Evolutionary conservation across 345 rosid species (phyloP), one percentile per base, ranked within the genome.

Genomic region (Mallotus nudiflorus): DNA sequence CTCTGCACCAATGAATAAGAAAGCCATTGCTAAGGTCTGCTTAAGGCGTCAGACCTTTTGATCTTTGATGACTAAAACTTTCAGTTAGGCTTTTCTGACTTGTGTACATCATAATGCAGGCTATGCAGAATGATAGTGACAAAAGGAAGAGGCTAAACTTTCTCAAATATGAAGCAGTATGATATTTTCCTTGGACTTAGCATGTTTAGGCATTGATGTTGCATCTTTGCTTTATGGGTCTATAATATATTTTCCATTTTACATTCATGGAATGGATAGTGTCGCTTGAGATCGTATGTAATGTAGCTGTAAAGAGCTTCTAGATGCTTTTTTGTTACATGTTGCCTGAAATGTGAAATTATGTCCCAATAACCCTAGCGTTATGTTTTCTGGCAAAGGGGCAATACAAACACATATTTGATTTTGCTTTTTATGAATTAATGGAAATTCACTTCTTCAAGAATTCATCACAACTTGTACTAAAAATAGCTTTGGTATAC

Each of bases 101-200:
- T 22, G 24, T 78, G 69, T 44, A 57, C 74, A 64, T 77, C 55
- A 59, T 64, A 9, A 37, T 63, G 57, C 88, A 94, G 98, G 91
- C 80, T 52, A 49, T 88, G 68, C 86, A 62, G 33, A 89, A 94
- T 81, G 96, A 90, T 75, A 76, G 95, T 18, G 92, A 90, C 73
- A 85, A 86, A 78, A 90, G 95, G 82, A 94, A 80, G 87, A 91
- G 85, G 80, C 84, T 94, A 25, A 94, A 86, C 83, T 73, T 91
- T 75, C 96, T 94, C 73, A 31, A 88, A 77, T 91, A 94, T 75
- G 98, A 89, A 86, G 97, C 97, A 71, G 98, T 94, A 90, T 72
- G 95, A 75, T 65, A 72, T 70, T 81, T 77, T 52, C 75, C 77
- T 69, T 70, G 44, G 62, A 65, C 75, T 81, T 71, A 50, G 58